phyloP scores from a whole-genome alignment of 139 green algal species.

The Prasinococcaceae sp. region DNA sequence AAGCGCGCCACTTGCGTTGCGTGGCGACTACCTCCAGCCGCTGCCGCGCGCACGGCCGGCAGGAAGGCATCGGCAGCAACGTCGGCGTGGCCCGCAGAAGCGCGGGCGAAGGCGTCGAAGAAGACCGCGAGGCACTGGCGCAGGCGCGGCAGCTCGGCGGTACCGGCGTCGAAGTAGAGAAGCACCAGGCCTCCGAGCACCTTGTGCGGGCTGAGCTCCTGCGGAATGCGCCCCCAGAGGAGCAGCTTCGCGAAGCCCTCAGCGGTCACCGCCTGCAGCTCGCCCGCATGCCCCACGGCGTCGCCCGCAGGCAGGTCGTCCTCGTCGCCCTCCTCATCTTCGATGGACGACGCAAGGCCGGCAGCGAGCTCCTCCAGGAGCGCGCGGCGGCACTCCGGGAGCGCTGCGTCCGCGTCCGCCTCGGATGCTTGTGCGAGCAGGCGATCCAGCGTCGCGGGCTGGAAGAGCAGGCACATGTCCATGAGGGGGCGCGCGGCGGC shows the following conservation, averaged over 20 bases:
- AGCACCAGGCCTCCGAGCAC: slow-evolving; percentile 28
- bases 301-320: slow-evolving; percentile 2
- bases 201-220: slow-evolving; percentile 3
- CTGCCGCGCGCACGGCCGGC: neutral
- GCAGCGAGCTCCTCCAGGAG: too few species aligned
- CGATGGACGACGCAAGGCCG: too few species aligned
- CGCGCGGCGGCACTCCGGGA: too few species aligned
- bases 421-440: too few species aligned
- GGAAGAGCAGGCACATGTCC: too few species aligned
- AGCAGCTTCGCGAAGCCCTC: slow-evolving; percentile 32
- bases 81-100: neutral
- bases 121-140: slow-evolving; percentile 40
- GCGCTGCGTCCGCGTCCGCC: too few species aligned
- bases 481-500: too few species aligned
- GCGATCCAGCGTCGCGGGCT: too few species aligned
- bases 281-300: neutral
- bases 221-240: slow-evolving; percentile 12
- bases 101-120: slow-evolving; percentile 33
- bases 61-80: neutral
- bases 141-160: slow-evolving; percentile 17
- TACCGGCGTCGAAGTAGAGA: slow-evolving; percentile 28
- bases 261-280: neutral
- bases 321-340: slow-evolving; percentile 6
- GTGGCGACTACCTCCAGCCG: too few species aligned
- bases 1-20: too few species aligned